These are phyloP conservation scores for Chlorella vulgaris DNA, from an alignment of 139 green algal species.

Conservation along the genomic window DNA sequence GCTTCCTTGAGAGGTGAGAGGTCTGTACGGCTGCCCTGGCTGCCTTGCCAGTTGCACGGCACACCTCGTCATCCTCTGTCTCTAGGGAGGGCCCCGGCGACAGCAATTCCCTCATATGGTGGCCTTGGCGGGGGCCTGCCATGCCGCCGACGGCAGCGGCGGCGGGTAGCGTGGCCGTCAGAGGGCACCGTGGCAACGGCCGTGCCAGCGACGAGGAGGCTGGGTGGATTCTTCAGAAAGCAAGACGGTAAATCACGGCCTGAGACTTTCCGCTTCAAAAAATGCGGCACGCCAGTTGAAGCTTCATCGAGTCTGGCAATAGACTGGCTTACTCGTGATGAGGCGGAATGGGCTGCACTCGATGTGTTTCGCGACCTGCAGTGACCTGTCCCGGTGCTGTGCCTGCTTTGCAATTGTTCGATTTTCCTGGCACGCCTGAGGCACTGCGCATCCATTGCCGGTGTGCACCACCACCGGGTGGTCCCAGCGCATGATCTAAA, in stretches of 20 bases:
- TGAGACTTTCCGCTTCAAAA: no score
- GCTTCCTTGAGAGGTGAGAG: no score
- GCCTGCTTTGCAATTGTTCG: background rate
- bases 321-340: background rate
- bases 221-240: no score
- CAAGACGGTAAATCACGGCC: no score
- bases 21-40: no score
- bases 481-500: no score
- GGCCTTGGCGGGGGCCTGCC: background rate
- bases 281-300: no score
- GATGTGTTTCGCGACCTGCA: background rate
- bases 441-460: no score
- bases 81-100: constrained; percentile 28
- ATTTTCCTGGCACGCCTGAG: no score
- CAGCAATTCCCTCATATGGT: constrained; percentile 1
- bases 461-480: no score
- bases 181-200: background rate
- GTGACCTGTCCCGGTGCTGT: background rate
- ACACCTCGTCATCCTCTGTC: constrained; percentile 37
- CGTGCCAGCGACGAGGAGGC: background rate
- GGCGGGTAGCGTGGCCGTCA: background rate
- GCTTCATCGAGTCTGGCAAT: no score
- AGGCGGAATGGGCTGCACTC: background rate
- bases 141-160: background rate
- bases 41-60: no score